phyloP scores from a whole-genome alignment of 768 basidiomycete species.

The Scleroderma bovista region DNA sequence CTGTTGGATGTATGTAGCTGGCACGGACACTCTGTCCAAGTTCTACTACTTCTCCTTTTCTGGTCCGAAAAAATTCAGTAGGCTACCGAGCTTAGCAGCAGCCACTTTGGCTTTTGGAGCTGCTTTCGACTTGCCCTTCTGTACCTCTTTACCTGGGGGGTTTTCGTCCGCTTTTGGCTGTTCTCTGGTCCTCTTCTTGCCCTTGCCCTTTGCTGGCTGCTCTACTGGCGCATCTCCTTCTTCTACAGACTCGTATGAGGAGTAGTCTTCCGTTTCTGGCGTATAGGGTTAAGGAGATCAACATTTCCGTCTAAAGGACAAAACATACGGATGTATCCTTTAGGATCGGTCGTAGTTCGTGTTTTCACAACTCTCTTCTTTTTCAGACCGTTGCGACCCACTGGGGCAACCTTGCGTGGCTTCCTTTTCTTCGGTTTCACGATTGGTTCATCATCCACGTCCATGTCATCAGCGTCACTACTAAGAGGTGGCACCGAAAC shows the following conservation, averaged over 20 bases:
- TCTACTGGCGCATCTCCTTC: slow-evolving; percentile 40
- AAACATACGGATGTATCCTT: slow-evolving; percentile 68
- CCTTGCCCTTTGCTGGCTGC: slow-evolving; percentile 13
- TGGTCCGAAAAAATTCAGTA: slow-evolving; percentile 30
- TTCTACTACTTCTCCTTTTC: slow-evolving; percentile 24
- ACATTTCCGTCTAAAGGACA: background rate
- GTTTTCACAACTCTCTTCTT: slow-evolving; percentile 64
- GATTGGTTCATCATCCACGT: slow-evolving; percentile 24
- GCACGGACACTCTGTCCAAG: background rate
- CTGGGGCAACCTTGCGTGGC: slow-evolving; percentile 57
- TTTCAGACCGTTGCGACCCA: slow-evolving; percentile 75
- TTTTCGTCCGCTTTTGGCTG: slow-evolving; percentile 11
- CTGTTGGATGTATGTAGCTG: background rate
- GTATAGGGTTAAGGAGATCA: background rate
- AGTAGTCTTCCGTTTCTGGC: slow-evolving; percentile 74
- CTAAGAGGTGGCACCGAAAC: slow-evolving; percentile 22
- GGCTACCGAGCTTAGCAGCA: slow-evolving; percentile 19
- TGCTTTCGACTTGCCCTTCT: slow-evolving; percentile 8
- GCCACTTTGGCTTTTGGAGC: slow-evolving; percentile 12
- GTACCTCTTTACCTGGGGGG: slow-evolving; percentile 18
- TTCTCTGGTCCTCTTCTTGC: slow-evolving; percentile 14
- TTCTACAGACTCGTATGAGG: slow-evolving; percentile 75
- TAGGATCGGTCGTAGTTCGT: slow-evolving; percentile 47
- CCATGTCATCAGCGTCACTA: slow-evolving; percentile 25
- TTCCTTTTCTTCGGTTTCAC: slow-evolving; percentile 35